Conservation (phyloP, 371 early-diverging fungal species). For the Mortierella sp. region DNA sequence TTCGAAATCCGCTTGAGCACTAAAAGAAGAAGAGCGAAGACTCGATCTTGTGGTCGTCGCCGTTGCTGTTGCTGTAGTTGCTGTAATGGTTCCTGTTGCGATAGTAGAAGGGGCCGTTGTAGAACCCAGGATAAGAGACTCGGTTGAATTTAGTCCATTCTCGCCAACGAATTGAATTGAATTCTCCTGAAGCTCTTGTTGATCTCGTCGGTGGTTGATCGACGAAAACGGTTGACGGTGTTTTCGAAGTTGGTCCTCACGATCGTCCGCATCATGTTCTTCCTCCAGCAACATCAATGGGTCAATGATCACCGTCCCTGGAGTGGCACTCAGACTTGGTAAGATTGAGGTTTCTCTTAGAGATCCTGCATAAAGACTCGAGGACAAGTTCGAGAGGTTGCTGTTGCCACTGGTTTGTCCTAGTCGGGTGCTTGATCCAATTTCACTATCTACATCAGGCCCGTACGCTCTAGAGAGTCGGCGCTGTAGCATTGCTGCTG, state of each 20-base stretch:
- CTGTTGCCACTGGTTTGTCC: no score
- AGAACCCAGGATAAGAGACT: no score
- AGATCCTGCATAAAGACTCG: constrained; percentile 9
- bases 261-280: constrained; percentile 42
- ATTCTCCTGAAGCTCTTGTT: constrained; percentile 21
- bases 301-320: constrained; percentile 36
- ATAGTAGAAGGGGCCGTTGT: not conserved
- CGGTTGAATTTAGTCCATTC: no score
- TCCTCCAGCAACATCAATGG: constrained; percentile 51
- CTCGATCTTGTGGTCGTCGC: not conserved
- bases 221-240: constrained; percentile 34
- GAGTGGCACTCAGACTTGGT: constrained; percentile 6
- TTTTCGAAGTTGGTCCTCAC: constrained; percentile 24
- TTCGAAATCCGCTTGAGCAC: constrained; percentile 26
- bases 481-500: constrained; percentile 48
- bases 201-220: constrained; percentile 38
- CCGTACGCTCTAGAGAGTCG: constrained; percentile 45
- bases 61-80: not conserved
- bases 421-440: no score
- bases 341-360: not conserved
- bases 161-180: no score
- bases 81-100: not conserved
- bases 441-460: not conserved
- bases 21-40: no score
- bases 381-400: no score